A percentile compares a stretch with the other conserved stretches of the same genome.
These are phyloP conservation scores for Leishmania mexicana DNA, from an alignment of 208 protist genomes.

Conservation along the genomic window DNA sequence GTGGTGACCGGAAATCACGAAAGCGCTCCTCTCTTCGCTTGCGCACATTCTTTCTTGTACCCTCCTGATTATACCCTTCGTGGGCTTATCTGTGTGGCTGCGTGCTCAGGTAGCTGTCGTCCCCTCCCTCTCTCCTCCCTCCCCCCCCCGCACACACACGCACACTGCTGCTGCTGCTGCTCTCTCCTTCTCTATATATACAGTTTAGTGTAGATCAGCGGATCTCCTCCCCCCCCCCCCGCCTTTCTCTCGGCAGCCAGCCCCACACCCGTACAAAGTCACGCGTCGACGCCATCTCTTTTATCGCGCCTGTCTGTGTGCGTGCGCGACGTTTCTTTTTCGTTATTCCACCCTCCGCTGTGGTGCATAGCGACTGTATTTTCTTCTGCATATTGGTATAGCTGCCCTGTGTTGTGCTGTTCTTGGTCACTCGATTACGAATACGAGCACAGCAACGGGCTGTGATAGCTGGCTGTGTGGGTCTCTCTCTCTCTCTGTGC, in stretches of 20 bases:
- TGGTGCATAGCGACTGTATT: not conserved
- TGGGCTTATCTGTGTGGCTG: not conserved
- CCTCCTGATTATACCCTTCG: not conserved
- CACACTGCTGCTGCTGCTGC: not conserved
- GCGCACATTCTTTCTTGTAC: not conserved
- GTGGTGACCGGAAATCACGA: not conserved
- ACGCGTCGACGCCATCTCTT: not conserved
- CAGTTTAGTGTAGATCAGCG: not conserved
- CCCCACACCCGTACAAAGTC: not conserved
- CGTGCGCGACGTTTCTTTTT: not conserved
- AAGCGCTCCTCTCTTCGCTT: not conserved
- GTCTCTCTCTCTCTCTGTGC: not conserved
- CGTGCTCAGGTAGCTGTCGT: not conserved
- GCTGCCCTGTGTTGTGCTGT: not conserved
- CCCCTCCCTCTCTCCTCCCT: no score
- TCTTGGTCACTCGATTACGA: not conserved
- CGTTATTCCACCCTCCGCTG: not conserved
- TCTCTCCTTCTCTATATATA: not conserved
- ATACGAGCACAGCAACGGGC: no score
- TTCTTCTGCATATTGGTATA: not conserved
- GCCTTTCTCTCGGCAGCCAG: not conserved
- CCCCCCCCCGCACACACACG: not conserved
- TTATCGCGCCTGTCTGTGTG: not conserved
- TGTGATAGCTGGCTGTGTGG: no score
- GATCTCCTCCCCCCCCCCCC: no score